Percentiles rank a stretch among this genome's conserved stretches.
phyloP scores from a whole-genome alignment of 2,329 filamentous ascomycete genomes.

The Aspergillus luchuensis region DNA sequence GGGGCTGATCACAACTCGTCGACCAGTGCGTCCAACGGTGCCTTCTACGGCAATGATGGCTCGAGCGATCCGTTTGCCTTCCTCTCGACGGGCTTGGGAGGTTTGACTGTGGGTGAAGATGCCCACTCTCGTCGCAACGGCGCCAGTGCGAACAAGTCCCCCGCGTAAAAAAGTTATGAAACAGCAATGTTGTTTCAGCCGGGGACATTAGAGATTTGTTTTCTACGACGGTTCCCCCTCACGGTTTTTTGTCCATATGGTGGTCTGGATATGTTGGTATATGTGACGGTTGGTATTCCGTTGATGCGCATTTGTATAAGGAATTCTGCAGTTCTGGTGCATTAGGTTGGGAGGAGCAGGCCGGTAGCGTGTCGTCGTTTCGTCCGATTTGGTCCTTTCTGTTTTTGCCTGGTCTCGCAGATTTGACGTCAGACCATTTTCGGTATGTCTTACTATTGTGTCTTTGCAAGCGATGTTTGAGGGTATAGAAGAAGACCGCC shows the following conservation, averaged over 20 bases:
- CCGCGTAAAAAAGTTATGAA: constrained; percentile 34
- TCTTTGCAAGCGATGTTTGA: constrained; percentile 30
- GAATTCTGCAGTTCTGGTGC: constrained; percentile 47
- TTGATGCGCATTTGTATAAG: constrained; percentile 48
- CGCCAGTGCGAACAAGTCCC: constrained; percentile 49
- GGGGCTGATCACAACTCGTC: constrained; percentile 80
- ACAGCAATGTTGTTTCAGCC: constrained; percentile 8
- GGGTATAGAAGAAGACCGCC: constrained; percentile 28
- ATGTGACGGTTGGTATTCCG: constrained; percentile 41
- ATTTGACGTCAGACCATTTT: constrained; percentile 26
- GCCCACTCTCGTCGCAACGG: constrained; percentile 49
- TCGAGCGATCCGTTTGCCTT: constrained; percentile 65
- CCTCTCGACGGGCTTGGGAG: constrained; percentile 61
- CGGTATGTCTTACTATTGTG: constrained; percentile 28
- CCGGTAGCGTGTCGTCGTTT: constrained; percentile 46
- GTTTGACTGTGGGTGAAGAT: constrained; percentile 57
- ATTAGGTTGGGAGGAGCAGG: constrained; percentile 48
- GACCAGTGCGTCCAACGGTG: constrained; percentile 73
- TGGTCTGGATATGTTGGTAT: constrained; percentile 41
- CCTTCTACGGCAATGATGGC: constrained; percentile 63
- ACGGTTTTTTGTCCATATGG: constrained; percentile 39
- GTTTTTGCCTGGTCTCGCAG: constrained; percentile 20
- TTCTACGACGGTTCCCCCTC: constrained; percentile 16
- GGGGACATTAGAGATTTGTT: constrained; percentile 14
- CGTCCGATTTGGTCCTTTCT: constrained; percentile 28